Evolutionary conservation across 257 asterid genomes (phyloP).

Genomic region (Gardenia jasminoides): DNA sequence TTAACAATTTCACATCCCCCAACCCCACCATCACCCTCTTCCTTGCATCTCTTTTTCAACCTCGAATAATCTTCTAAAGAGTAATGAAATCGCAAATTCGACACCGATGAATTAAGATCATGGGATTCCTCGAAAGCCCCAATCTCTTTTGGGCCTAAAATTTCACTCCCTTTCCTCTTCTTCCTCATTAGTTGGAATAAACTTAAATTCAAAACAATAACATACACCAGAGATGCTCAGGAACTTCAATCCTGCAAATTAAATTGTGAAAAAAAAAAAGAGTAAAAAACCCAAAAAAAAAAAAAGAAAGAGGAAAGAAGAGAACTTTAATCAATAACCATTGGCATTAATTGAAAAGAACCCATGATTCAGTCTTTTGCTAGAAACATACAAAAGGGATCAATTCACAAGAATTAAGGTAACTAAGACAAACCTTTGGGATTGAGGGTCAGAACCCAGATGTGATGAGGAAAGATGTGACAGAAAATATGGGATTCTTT

Average conservation of each 20-base stretch:
- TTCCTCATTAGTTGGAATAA: conserved; percentile 32
- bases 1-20: conserved; percentile 32
- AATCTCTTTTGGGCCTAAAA: conserved; percentile 24
- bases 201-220: conserved; percentile 5
- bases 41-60: conserved; percentile 49
- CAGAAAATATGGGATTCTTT: background rate
- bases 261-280: background rate
- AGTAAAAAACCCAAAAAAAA: background rate
- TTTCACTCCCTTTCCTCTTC: conserved; percentile 49
- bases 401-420: background rate
- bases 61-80: conserved; percentile 44
- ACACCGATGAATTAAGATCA: conserved; percentile 32
- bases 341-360: background rate
- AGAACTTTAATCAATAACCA: conserved; percentile 3
- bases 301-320: background rate
- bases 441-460: conserved; percentile 1
- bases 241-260: conserved; percentile 11
- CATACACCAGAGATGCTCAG: background rate
- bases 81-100: conserved; percentile 37
- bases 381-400: background rate
- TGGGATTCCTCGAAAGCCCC: conserved; percentile 20
- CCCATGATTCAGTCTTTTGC: background rate
- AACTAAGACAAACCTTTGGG: conserved; percentile 1
- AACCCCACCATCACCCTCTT: conserved; percentile 24
- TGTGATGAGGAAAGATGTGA: background rate